Conservation (phyloP, 2,329 filamentous ascomycete species). For the Colletotrichum simmondsii region DNA sequence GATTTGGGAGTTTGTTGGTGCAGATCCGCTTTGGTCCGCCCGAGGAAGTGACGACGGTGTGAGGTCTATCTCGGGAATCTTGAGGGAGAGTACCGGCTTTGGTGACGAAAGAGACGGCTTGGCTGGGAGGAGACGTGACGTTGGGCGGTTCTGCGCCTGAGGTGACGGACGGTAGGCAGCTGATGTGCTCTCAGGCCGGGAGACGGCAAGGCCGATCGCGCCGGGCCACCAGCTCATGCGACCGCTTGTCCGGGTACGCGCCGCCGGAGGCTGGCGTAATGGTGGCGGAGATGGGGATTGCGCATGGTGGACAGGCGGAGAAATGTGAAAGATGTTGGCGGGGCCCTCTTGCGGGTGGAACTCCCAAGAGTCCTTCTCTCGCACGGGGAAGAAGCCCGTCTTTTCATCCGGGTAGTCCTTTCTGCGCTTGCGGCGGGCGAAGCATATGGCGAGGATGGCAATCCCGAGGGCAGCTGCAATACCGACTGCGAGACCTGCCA, state of each 20-base stretch:
- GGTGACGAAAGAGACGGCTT: slow-evolving; percentile 42
- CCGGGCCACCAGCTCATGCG: slow-evolving; percentile 45
- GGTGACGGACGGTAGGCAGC: slow-evolving; percentile 23
- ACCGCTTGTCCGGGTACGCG: slow-evolving; percentile 26
- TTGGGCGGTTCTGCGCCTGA: slow-evolving; percentile 42
- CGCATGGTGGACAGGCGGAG: slow-evolving; percentile 48
- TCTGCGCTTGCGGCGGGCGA: slow-evolving; percentile 55
- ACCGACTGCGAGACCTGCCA: slow-evolving; percentile 33
- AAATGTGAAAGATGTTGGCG: slow-evolving; percentile 51
- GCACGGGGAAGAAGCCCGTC: slow-evolving; percentile 50
- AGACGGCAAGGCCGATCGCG: slow-evolving; percentile 58
- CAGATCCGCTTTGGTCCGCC: slow-evolving; percentile 17
- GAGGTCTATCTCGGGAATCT: slow-evolving; percentile 44
- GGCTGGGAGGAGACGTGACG: slow-evolving; percentile 57
- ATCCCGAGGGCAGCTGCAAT: slow-evolving; percentile 44
- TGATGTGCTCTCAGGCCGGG: slow-evolving; percentile 42
- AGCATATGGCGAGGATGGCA: slow-evolving; percentile 58
- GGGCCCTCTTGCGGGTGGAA: slow-evolving; percentile 30
- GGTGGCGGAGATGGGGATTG: slow-evolving; percentile 38
- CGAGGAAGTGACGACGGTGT: slow-evolving; percentile 7
- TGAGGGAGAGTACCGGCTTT: slow-evolving; percentile 55
- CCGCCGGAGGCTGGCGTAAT: slow-evolving; percentile 6
- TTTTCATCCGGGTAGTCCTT: slow-evolving; percentile 50
- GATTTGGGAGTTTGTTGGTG: slow-evolving; percentile 34
- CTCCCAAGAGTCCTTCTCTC: slow-evolving; percentile 51